Percentiles rank a stretch among this genome's conserved stretches.
These are phyloP conservation scores for Ogataea nitratoaversa DNA, from an alignment of 805 yeast species.

Conservation along the genomic window DNA sequence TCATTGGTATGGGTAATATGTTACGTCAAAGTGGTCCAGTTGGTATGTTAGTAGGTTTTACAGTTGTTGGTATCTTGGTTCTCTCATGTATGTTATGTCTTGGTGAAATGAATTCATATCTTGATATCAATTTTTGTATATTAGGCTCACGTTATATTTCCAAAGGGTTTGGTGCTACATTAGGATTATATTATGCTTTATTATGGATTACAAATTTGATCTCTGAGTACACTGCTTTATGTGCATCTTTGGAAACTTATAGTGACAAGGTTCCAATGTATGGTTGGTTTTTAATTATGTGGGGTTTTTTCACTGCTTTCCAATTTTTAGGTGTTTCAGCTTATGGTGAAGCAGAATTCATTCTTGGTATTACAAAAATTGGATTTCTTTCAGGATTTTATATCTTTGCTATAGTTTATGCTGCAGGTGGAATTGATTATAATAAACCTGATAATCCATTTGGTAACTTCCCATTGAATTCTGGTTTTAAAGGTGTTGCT, in stretches of 20 bases:
- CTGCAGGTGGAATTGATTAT: constrained; percentile 37
- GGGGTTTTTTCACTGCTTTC: constrained; percentile 46
- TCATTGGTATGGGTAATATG: constrained; percentile 48
- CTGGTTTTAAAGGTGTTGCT: constrained; percentile 53
- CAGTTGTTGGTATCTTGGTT: constrained; percentile 49
- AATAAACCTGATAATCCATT: constrained; percentile 32
- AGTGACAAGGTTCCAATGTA: constrained; percentile 50
- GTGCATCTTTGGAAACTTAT: constrained; percentile 46
- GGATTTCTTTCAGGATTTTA: constrained; percentile 43
- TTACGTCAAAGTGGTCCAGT: constrained; percentile 49
- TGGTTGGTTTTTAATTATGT: constrained; percentile 52
- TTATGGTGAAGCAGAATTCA: constrained; percentile 55
- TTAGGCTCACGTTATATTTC: constrained; percentile 49
- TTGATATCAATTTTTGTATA: constrained; percentile 51
- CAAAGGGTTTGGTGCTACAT: constrained; percentile 53
- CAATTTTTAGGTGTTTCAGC: constrained; percentile 48
- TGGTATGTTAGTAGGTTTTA: constrained; percentile 45
- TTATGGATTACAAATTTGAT: constrained; percentile 55
- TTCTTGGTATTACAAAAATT: constrained; percentile 47
- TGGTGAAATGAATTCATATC: constrained; percentile 52
- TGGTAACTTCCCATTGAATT: constrained; percentile 31
- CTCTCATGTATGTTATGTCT: constrained; percentile 50
- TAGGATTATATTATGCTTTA: constrained; percentile 50
- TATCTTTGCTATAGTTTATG: constrained; percentile 42
- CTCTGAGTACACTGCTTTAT: constrained; percentile 50